Base-by-base conservation (phyloP, 2,329 filamentous ascomycete species). In the Byssochlamys sp. region DNA sequence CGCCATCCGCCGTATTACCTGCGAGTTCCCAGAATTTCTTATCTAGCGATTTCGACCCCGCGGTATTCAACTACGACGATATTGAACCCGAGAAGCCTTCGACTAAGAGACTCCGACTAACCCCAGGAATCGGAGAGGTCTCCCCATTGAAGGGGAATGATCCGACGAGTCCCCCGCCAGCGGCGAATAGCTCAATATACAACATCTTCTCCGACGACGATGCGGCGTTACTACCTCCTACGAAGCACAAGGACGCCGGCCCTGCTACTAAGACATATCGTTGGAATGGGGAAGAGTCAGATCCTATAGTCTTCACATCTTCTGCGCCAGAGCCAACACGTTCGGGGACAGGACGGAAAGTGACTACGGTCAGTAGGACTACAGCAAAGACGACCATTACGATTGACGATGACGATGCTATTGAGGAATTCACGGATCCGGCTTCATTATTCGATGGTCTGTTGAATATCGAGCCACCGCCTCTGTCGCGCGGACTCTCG, bases 281-380 rank as follows among this genome's bases (percentile, higher is more conserved):
- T 12, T 61, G 63, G 60, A 58, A 65, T 28, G 61, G 65, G 6
- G 58, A 67, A 29, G 66, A 71, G 3, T 72, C 69, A 1, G 76
- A 77, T 61, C 72, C 75, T 1, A 76, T 78, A 59, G 63, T 71
- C 3, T 75, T 75, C 56, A 76, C 74, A 0, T 78, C 75, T 4
- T 74, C 75, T 19, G 69, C 69, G 0, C 69, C 67, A 3, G 66
- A 71, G 53, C 65, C 61, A 31, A 53, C 5, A 57, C 54, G 31
- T 54, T 54, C 52, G 48, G 2, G 14, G 52, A 12, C 26, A 55
- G 19, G 11, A 28, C 10, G 49, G 45, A 28, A 56, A 49, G 6
- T 3, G 7, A 35, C 35, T 52, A 55, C 19, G 12, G 52, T 60
- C 24, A 63, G 55, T 31, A 65, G 59, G 27, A 58, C 64, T 28